Conservation (phyloP, 2,329 filamentous ascomycete genomes). For the Ceratocystis colombiana region DNA sequence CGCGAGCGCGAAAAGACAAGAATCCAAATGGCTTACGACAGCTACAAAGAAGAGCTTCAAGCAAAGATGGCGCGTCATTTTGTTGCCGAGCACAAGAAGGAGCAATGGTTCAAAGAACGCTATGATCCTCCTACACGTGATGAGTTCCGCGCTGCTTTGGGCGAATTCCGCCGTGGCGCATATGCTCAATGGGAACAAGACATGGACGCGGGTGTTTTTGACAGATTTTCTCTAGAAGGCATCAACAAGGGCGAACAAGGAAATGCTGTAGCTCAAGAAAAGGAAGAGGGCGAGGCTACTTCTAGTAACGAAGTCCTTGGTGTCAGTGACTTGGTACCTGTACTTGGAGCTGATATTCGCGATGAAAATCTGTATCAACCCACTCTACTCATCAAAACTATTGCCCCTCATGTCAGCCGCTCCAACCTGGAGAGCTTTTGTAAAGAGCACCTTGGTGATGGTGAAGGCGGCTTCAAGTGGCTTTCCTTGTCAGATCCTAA, state of each 20-base stretch:
- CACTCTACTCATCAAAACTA: constrained; percentile 93
- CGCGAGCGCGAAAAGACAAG: constrained; percentile 67
- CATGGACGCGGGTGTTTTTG: constrained; percentile 73
- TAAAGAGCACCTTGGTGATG: constrained; percentile 85
- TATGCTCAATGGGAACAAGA: constrained; percentile 87
- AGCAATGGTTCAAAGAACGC: constrained; percentile 96
- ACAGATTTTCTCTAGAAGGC: constrained; percentile 88
- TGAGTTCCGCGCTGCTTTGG: constrained; percentile 61
- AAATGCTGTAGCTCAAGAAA: constrained; percentile 73
- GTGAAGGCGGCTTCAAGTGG: constrained; percentile 88
- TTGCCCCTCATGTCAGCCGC: constrained; percentile 89
- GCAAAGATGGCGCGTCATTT: constrained; percentile 78
- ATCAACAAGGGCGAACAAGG: constrained; percentile 90
- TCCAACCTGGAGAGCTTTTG: constrained; percentile 90
- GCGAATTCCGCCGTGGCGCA: constrained; percentile 65
- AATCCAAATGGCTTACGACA: constrained; percentile 61
- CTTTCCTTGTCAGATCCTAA: constrained; percentile 94
- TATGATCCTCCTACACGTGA: constrained; percentile 78
- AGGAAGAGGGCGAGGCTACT: constrained; percentile 89
- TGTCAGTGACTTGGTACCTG: constrained; percentile 80
- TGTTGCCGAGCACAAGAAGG: constrained; percentile 81
- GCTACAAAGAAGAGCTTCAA: constrained; percentile 58
- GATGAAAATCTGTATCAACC: constrained; percentile 84
- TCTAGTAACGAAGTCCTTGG: constrained; percentile 86
- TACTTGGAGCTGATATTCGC: constrained; percentile 71